Evolutionary conservation across 192 early-diverging fungal species (phyloP).

Genomic region (Backusella australiensis): DNA sequence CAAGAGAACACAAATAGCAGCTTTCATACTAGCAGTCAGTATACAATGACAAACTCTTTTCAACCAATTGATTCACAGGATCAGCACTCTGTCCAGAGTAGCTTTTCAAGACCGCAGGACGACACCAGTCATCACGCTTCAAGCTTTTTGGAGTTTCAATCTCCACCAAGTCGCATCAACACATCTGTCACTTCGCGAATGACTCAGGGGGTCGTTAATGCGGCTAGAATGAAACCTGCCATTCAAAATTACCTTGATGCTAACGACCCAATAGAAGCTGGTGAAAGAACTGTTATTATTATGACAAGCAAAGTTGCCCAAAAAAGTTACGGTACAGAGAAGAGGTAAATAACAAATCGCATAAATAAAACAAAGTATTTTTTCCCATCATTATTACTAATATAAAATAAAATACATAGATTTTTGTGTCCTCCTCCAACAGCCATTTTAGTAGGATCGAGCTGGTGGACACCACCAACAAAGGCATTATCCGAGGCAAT

Average conservation of each 20-base stretch:
- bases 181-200: background rate
- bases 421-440: conserved; percentile 84
- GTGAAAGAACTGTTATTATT: conserved; percentile 68
- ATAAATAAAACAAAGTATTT: background rate
- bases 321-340: conserved; percentile 92
- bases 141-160: conserved; percentile 7
- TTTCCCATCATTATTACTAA: background rate
- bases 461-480: conserved; percentile 48
- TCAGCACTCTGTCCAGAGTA: background rate
- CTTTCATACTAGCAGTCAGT: background rate
- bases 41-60: conserved; percentile 1
- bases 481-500: background rate
- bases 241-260: conserved; percentile 12
- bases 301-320: conserved; percentile 86
- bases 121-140: conserved; percentile 2
- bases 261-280: conserved; percentile 26
- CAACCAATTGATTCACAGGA: background rate
- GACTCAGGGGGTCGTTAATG: background rate
- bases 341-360: conserved; percentile 42
- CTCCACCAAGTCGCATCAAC: conserved; percentile 10
- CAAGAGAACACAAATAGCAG: background rate
- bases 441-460: conserved; percentile 65
- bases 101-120: conserved; percentile 2
- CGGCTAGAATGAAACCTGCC: conserved; percentile 1
- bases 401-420: conserved; percentile 25